A percentile compares a stretch with the other conserved stretches of the same genome.
These are phyloP conservation scores for Haemoproteus tartakovskyi DNA, from an alignment of 169 alveolate genomes.

Conservation along the genomic window DNA sequence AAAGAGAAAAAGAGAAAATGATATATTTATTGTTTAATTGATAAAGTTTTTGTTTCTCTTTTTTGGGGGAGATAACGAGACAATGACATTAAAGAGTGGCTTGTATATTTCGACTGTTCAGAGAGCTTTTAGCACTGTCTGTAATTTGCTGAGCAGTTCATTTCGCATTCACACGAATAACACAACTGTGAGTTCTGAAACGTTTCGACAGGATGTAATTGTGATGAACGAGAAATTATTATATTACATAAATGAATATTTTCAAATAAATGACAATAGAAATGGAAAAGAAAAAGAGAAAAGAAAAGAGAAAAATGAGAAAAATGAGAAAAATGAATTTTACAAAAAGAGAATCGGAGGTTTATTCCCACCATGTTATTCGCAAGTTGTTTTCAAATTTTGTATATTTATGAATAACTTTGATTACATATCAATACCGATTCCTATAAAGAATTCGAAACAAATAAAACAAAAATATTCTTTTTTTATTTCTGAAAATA, in stretches of 20 bases:
- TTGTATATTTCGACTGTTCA: too few species aligned
- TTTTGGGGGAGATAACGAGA: too few species aligned
- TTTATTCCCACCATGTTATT: conserved; percentile 60
- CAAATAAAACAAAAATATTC: conserved; percentile 54
- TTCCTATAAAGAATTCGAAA: conserved; percentile 43
- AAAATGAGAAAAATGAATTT: too few species aligned
- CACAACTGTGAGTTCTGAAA: conserved; percentile 1
- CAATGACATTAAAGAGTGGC: too few species aligned
- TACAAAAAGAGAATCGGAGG: conserved; percentile 47
- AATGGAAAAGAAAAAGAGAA: conserved; percentile 1
- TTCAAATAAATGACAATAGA: conserved; percentile 1
- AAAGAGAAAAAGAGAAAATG: too few species aligned
- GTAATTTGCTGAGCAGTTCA: conserved; percentile 10
- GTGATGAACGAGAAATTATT: conserved; percentile 36
- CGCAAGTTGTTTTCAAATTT: conserved; percentile 35
- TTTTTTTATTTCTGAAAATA: conserved; percentile 51
- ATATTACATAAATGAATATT: conserved; percentile 47
- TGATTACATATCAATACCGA: conserved; percentile 54
- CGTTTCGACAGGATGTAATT: conserved; percentile 19
- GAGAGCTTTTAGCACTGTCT: conserved; percentile 19
- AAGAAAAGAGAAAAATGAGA: too few species aligned
- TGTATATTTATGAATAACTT: conserved; percentile 43
- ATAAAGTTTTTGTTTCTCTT: too few species aligned
- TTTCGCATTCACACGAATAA: conserved; percentile 44
- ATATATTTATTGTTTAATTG: too few species aligned